Evolutionary conservation across 2,329 filamentous ascomycete species (phyloP).

Genomic region (Neofusicoccum sp.): DNA sequence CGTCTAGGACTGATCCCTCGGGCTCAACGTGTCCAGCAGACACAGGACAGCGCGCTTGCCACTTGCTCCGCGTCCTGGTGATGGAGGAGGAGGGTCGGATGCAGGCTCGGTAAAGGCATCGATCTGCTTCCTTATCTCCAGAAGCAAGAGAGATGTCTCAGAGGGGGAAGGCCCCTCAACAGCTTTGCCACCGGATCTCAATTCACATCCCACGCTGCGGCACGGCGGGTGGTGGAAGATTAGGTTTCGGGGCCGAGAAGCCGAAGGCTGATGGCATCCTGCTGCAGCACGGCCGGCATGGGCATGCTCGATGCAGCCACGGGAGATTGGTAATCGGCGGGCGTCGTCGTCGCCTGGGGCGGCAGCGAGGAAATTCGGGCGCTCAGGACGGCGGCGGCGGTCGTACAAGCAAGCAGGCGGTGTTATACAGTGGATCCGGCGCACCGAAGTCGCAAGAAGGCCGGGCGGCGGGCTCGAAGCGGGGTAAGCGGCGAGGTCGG

Average conservation of each 20-base stretch:
- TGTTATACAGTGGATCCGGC: conserved; percentile 5
- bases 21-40: not conserved
- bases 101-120: too few relatives aligned
- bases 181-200: not conserved
- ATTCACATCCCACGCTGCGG: not conserved
- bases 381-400: not conserved
- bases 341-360: conserved; percentile 5
- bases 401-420: not conserved
- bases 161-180: not conserved
- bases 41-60: not conserved
- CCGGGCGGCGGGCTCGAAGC: not conserved
- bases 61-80: not conserved
- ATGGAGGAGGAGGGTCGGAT: not conserved
- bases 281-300: not conserved
- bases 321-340: not conserved
- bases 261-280: not conserved
- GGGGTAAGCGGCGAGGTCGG: not conserved
- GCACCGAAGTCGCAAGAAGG: not conserved
- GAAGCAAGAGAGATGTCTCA: too few relatives aligned
- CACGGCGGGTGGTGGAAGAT: not conserved
- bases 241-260: conserved; percentile 1
- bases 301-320: conserved; percentile 6
- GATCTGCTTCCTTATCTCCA: too few relatives aligned
- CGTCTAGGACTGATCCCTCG: not conserved
- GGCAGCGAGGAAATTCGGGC: not conserved